phyloP scores from a whole-genome alignment of 2,329 filamentous ascomycete genomes.

The Fusarium papillatum region DNA sequence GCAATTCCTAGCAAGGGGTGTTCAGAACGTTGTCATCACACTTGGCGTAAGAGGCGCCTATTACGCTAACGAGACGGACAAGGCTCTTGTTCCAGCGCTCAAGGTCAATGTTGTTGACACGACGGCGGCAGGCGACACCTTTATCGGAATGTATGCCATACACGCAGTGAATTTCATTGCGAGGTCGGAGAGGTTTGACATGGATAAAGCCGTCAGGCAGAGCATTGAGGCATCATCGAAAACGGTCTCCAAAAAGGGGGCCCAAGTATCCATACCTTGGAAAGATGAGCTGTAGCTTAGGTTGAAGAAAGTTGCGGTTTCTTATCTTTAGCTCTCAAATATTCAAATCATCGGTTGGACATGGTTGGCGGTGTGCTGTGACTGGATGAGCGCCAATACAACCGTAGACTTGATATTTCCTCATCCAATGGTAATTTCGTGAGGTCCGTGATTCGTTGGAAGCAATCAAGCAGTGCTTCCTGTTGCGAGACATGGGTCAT shows the following conservation, averaged over 20 bases:
- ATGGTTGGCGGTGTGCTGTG: not conserved
- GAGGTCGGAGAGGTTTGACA: not conserved
- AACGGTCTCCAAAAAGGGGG: conserved; percentile 55
- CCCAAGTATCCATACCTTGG: conserved; percentile 49
- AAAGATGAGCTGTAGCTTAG: not conserved
- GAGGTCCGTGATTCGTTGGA: not conserved
- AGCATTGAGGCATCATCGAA: conserved; percentile 11
- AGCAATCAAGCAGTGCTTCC: not conserved
- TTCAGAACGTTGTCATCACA: conserved; percentile 76
- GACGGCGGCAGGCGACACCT: conserved; percentile 82
- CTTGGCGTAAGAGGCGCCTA: conserved; percentile 73
- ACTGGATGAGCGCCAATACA: not conserved
- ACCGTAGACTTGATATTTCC: not conserved
- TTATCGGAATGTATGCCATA: conserved; percentile 78
- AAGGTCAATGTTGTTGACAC: conserved; percentile 76
- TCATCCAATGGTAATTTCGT: not conserved
- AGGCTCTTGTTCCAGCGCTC: conserved; percentile 55
- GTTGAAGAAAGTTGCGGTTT: not conserved
- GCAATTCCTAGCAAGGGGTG: conserved; percentile 70
- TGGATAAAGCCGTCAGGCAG: not conserved
- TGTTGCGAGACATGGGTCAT: conserved; percentile 47
- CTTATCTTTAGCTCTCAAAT: not conserved
- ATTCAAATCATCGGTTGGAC: not conserved
- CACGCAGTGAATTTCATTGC: not conserved
- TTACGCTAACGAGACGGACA: conserved; percentile 57